A percentile compares a stretch with the other conserved stretches of the same genome.
Conservation (phyloP, 2,329 filamentous ascomycete species). For the Alternaria solani region DNA sequence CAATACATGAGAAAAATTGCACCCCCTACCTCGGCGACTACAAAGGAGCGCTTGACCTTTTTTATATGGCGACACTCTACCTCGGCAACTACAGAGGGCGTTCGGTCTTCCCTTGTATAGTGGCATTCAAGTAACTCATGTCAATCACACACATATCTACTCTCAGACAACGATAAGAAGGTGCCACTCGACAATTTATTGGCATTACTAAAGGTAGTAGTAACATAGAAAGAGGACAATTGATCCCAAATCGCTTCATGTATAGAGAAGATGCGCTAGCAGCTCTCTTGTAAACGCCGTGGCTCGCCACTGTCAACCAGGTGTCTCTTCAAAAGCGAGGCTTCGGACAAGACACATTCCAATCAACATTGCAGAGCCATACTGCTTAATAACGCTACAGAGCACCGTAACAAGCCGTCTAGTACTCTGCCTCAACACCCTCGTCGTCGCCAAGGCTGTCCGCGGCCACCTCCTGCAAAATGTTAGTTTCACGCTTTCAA, state of each 20-base stretch:
- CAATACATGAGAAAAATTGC: too few species aligned
- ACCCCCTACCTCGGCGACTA: too few species aligned
- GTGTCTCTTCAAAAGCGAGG: slow-evolving; percentile 28
- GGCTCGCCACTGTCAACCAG: slow-evolving; percentile 28
- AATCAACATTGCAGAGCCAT: slow-evolving; percentile 40
- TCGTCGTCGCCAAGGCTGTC: slow-evolving; percentile 91
- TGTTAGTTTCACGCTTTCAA: too few species aligned
- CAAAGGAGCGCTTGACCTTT: too few species aligned
- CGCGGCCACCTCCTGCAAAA: slow-evolving; percentile 78
- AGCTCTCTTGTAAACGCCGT: slow-evolving; percentile 31
- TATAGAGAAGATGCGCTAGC: slow-evolving; percentile 25
- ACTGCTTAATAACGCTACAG: slow-evolving; percentile 30
- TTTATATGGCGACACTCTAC: too few species aligned
- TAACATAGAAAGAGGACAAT: slow-evolving; percentile 40
- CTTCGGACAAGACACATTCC: slow-evolving; percentile 31
- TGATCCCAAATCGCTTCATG: slow-evolving; percentile 37
- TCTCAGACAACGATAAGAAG: neutral
- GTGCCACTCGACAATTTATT: slow-evolving; percentile 30
- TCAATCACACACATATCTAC: neutral
- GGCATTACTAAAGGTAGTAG: slow-evolving; percentile 40
- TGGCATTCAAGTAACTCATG: neutral
- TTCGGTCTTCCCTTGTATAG: too few species aligned
- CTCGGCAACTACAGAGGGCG: too few species aligned
- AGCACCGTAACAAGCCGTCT: slow-evolving; percentile 50
- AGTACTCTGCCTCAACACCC: slow-evolving; percentile 89